Evolutionary conservation across 2,329 filamentous ascomycete genomes (phyloP), one percentile per base, ranked within the genome.

Genomic region (Bipolaris bicolor): DNA sequence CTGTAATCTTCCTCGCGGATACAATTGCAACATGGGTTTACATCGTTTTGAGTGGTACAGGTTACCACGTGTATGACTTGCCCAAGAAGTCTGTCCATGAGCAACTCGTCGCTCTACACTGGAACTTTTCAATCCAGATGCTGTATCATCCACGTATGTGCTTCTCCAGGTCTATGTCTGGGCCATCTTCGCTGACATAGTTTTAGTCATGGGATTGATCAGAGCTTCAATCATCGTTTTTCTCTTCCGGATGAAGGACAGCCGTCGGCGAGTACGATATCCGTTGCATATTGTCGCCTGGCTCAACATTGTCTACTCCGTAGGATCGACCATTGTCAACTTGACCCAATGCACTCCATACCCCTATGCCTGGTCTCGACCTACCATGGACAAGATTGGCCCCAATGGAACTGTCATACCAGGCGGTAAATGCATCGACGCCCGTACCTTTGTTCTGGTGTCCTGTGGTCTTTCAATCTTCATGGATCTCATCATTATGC

Each of bases 401-500:
- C 62, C 67, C 5, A 45, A 70, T 16, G 73, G 73, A 5, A 66
- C 67, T 2, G 45, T 66, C 33, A 53, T 71, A 40, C 64, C 53
- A n/a, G 66, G 63, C 7, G 73, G 74, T 3, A 71, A 61, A 26
- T 77, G 76, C 49, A 69, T 77, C 53, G 62, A 77, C 26, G 63
- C 68, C 13, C 65, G 72, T 4, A 66, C 62, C 1, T 77, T 77
- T 56, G 69, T 74, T 16, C 62, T 77, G 10, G 58, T 66, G 1
- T 74, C 69, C 22, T 75, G 73, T 52, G 67, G 62, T 7, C 50
- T 77, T 2, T 72, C 70, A 47, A 75, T 77, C 49, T 67, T 77
- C 36, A 76, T 76, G 55, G 73, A 76, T 47, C 68, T 81, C 20
- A 66, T 80, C 18, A 71, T 75, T 36, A 73, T 81, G 9, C 68